phyloP scores from a whole-genome alignment of 495 filamentous ascomycete genomes.

The Apiosordaria backusii region DNA sequence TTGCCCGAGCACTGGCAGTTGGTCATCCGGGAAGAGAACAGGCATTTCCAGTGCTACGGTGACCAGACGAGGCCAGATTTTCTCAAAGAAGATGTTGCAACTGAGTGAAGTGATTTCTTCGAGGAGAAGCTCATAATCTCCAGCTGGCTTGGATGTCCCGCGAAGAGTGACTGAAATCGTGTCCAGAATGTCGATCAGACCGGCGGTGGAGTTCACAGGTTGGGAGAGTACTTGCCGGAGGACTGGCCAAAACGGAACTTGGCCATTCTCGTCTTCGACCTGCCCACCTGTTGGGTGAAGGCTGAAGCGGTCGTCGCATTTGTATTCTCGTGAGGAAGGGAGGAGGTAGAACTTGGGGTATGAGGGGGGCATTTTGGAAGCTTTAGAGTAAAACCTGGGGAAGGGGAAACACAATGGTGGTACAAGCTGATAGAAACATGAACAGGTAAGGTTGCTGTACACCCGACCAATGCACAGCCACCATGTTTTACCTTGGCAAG shows the following conservation, averaged over 20 bases:
- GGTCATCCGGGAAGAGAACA: neutral
- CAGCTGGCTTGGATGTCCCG: slow-evolving; percentile 13
- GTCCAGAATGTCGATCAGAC: slow-evolving; percentile 44
- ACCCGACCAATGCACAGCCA: too few species aligned
- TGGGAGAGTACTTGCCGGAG: slow-evolving; percentile 47
- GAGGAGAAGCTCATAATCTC: slow-evolving; percentile 9
- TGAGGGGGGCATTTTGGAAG: neutral
- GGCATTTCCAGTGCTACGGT: neutral
- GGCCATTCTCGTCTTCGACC: slow-evolving; percentile 17
- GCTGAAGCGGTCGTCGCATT: slow-evolving; percentile 25
- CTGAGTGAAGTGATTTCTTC: neutral
- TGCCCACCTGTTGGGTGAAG: slow-evolving; percentile 15
- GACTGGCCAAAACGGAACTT: slow-evolving; percentile 35
- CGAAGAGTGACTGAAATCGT: slow-evolving; percentile 22
- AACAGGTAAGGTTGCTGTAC: too few species aligned
- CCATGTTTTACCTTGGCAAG: too few species aligned
- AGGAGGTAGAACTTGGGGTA: slow-evolving; percentile 10
- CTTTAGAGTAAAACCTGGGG: too few species aligned
- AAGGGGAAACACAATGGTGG: too few species aligned
- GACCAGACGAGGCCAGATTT: neutral
- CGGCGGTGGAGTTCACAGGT: slow-evolving; percentile 43
- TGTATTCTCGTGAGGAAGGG: slow-evolving; percentile 18
- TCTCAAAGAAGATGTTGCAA: neutral
- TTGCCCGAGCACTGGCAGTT: neutral
- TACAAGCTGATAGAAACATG: too few species aligned